Evolutionary conservation across 2,329 filamentous ascomycete species (phyloP), one percentile per base, ranked within the genome.

Genomic region (Golovinomyces cichoracearum): DNA sequence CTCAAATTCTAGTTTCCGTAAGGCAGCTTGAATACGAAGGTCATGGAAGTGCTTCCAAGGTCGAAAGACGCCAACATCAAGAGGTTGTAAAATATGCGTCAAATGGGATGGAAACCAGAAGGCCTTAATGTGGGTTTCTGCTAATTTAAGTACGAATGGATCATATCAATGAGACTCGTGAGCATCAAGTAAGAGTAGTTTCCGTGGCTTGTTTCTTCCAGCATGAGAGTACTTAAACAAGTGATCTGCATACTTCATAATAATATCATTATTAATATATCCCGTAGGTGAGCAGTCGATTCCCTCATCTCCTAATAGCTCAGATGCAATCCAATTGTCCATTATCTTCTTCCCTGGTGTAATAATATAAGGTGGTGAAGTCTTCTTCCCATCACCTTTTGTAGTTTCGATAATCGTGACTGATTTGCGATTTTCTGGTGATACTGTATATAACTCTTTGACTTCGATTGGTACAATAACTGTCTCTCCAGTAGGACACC

Each of bases 21-120:
- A 9, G 5, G 44, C 37, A 6, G n/a, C 4, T n/a, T 48, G 13
- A 40, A 51, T 48, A 19, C 15, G 27, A 7, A 23, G 1, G 12
- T 45, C 37, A 38, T 49, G 25, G 15, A 45, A 49, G n/a, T 51
- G 45, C 45, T 51, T 48, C 48, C 19, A 49, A 7, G 42, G 48
- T 10, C 45, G 26, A 26, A 52, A 52, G 7, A 52, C 33, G 15
- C 44, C 22, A 22, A 52, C 38, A 44, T 52, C 21, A 3, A 52
- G 27, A 41, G 49, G 40, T 45, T 49, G 21, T 33, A 52, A 17
- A 31, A 25, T 25, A 26, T 49, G 22, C 6, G 47, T 50, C 0
- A 49, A 15, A 42, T 52, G 41, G 1, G 42, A 50, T 19, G 42
- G 49, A 42, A 52, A 49, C 5, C 13, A 29, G 27, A 29, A 29